Percentiles rank a stretch among this genome's conserved stretches.
These are phyloP conservation scores for Earliella scabrosa DNA, from an alignment of 1,284 basidiomycete species.

Conservation along the genomic window DNA sequence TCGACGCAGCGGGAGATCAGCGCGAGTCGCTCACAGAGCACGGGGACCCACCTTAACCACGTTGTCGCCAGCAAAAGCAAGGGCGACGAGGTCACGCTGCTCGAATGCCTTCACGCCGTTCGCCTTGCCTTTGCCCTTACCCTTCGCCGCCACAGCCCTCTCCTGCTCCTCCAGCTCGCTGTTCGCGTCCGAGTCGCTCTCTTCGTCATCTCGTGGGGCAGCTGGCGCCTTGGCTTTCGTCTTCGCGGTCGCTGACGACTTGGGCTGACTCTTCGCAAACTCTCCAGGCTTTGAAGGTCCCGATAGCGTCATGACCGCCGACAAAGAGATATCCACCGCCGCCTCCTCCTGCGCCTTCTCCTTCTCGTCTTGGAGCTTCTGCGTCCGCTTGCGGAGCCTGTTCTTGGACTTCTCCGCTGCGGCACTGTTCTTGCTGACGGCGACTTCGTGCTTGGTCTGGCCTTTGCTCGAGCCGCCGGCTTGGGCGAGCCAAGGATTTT, in stretches of 20 bases:
- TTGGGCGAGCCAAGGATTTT: constrained; percentile 77
- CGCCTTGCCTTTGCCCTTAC: constrained; percentile 45
- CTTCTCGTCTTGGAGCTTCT: constrained; percentile 57
- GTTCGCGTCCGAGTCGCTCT: constrained; percentile 58
- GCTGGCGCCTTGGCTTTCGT: constrained; percentile 22
- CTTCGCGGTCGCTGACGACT: constrained; percentile 12
- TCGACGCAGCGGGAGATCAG: constrained; percentile 2
- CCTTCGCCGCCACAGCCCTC: constrained; percentile 45
- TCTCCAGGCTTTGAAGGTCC: constrained; percentile 26
- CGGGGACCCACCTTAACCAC: constrained; percentile 76
- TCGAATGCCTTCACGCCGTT: constrained; percentile 68
- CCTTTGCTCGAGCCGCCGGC: constrained; percentile 42
- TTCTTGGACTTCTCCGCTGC: constrained; percentile 67
- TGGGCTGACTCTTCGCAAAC: constrained; percentile 10
- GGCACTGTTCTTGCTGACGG: constrained; percentile 66
- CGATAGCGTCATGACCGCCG: constrained; percentile 51
- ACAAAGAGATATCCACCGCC: constrained; percentile 72
- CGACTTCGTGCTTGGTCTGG: constrained; percentile 71
- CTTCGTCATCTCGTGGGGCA: constrained; percentile 30
- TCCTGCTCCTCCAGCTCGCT: constrained; percentile 76
- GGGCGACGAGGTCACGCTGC: constrained; percentile 89
- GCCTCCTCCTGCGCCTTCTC: constrained; percentile 73
- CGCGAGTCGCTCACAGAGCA: not conserved
- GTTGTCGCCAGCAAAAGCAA: constrained; percentile 96
- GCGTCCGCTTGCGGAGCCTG: constrained; percentile 66